phyloP scores from a whole-genome alignment of 345 rosid species.

The Aurinia saxatilis region DNA sequence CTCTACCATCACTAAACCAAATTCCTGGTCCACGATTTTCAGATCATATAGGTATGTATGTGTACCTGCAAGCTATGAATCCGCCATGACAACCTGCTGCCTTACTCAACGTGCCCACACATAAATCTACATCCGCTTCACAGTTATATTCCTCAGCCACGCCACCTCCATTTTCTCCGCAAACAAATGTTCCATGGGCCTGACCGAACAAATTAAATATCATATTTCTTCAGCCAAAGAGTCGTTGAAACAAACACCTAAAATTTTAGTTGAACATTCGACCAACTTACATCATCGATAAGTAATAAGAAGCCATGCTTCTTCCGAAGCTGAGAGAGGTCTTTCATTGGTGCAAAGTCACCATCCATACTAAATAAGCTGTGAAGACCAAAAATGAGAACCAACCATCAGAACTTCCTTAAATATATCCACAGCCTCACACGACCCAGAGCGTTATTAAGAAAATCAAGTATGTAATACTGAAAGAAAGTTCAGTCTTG shows the following conservation, averaged over 20 bases:
- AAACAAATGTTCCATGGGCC: conserved; percentile 98
- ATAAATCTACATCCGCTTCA: conserved; percentile 75
- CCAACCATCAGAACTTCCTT: background rate
- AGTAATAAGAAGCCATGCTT: conserved; percentile 72
- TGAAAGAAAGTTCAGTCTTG: background rate
- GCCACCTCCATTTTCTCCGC: conserved; percentile 89
- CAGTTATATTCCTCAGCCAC: conserved; percentile 83
- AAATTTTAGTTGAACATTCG: background rate
- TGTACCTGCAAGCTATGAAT: conserved; percentile 88
- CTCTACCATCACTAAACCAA: background rate
- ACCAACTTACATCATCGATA: conserved; percentile 78
- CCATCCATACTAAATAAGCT: conserved; percentile 99
- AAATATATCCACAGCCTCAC: background rate
- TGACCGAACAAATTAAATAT: conserved; percentile 22
- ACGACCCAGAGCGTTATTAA: background rate
- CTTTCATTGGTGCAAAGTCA: conserved; percentile 90
- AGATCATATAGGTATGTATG: background rate
- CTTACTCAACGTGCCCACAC: conserved; percentile 89
- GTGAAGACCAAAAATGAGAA: conserved; percentile 16
- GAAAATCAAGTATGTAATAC: background rate
- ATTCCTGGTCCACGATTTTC: background rate
- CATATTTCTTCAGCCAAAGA: conserved; percentile 1
- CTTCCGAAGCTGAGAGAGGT: conserved; percentile 66
- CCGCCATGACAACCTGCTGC: conserved; percentile 99
- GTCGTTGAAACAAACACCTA: background rate